Base-by-base conservation (phyloP, 805 yeast genomes). In the Torulaspora quercuum region DNA sequence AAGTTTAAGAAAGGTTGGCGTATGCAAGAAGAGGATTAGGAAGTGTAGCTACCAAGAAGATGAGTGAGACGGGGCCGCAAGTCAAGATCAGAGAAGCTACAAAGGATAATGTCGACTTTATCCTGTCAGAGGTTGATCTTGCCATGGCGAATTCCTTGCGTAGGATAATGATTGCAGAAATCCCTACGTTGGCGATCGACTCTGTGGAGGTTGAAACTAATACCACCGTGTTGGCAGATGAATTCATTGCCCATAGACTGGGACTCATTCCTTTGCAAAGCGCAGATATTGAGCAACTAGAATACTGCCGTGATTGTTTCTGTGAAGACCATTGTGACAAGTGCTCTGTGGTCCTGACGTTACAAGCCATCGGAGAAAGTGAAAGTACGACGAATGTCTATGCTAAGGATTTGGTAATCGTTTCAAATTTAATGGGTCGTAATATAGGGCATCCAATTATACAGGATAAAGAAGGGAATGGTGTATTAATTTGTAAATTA, bases 251-350 rank as follows among this genome's bases (percentile, higher is more conserved):
- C 19, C 99, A 92, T 64, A 72, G 99, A 58, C 67, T 92, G 45
- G 99, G 99, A 26, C 70, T 92, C 37, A 78, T 92, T 42, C 99
- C 99, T 1, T 69, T 92, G 30, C 82, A 81, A 48, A 79, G 94
- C 51, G 77, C 78, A 26, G 90, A 85, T 43, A 87, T 89, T 29
- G 95, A 87, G 33, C 75, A 80, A 44, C 68, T 90, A 47, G 79
- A 86, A 45, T 90, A 89, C 65, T 81, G 94, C 18, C 75, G 97
- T 58, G 98, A 92, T 61, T 92, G 99, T 64, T 89, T 95, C 28
- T 92, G 99, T 69, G 98, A 92, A 61, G 94, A 89, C 58, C 90
- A 92, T 67, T 92, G 99, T 66, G 89, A 87, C 42, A 82, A 83
- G 62, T 92, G 99, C 67, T 81, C 95, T 3, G 97, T 92, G 15